Base-by-base conservation (phyloP, 1,139 yeast species). In the Geotrichum europaeum region DNA sequence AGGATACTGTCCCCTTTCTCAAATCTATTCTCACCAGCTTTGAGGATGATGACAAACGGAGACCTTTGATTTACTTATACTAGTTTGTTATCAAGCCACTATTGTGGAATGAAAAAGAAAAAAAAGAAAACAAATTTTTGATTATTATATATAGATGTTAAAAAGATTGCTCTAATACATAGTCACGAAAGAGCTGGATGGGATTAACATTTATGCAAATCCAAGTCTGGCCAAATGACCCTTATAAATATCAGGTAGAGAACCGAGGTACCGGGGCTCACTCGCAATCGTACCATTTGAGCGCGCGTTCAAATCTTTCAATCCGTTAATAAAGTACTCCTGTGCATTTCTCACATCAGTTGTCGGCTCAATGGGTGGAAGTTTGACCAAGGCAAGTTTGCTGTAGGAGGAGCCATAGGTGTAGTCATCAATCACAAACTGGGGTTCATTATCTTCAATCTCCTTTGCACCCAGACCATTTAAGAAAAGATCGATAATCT, bases 371-470 rank as follows among this genome's bases (percentile, higher is more conserved):
- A 82, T 80, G 6, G 85, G 79, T 64, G 80, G 81, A 20, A 76
- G 74, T 49, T 82, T 79, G 55, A 92, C 85, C 1, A 89, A 81
- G 2, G 82, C 83, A 63, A 94, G 78, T 69, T 82, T 85, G 55
- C 96, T 88, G 73, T 84, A 94, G 57, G 85, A 84, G 0, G 97
- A 86, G 1, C 98, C 98, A 75, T 91, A 94, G 0, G 95, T 79
- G 32, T 82, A 72, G 51, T 85, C 85, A 53, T 85, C 89, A 53
- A 81, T 73, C 50, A 83, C 72, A 60, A 84, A 89, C 52, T 78
- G 66, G 18, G 73, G 69, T 5, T 65, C 65, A 47, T 63, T 66
- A 57, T 74, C 80, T 32, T 76, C 72, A 20, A 70, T 64, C n/a
- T 24, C 32, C n/a, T 24, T 51, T 73, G 78, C 18, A 70, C 73